Base-by-base conservation (phyloP, 2,329 filamentous ascomycete species). In the Cladosporium sp. region DNA sequence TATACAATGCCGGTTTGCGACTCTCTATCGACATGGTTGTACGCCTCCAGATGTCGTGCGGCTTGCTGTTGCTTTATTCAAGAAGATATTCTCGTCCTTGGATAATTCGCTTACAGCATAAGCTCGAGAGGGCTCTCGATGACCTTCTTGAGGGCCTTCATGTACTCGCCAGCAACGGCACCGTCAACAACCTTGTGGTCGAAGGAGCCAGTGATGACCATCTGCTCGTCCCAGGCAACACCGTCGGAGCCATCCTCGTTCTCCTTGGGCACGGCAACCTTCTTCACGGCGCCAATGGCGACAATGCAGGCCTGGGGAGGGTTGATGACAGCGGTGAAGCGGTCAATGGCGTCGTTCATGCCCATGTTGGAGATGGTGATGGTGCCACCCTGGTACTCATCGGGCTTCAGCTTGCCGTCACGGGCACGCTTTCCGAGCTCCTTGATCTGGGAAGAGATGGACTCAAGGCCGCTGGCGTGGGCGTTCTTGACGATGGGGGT, bases 361-460 rank as follows among this genome's bases (percentile, higher is more conserved):
- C 95, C 95, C 95, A 99, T 96, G 88, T 99, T 99, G 83, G 92
- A 96, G 82, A 99, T 98, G 80, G 94, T 97, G 83, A 99, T 97
- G 79, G 92, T 96, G 79, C 95, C 95, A 65, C 95, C 95, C 86
- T 97, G 94, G 88, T 96, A 99, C 83, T 99, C 93, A 81, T 99
- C 94, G 57, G 95, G 95, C 90, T 98, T 98, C 75, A 99, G 91
- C 89, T 98, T 99, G 83, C 92, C 91, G 73, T 98, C 95, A 68
- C 93, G 89, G 69, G 95, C 95, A 79, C 92, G 92, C 88, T 96
- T 97, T 78, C 93, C 93, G 64, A 99, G 91, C 77, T 97, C 93
- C 86, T 98, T 98, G 83, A 99, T 90, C 79, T 91, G 86, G 75
- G 85, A 81, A 63, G 93, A 97, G 82, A 99, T 97, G 78, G 87